phyloP scores from a whole-genome alignment of 2,329 filamentous ascomycete genomes.

The Botrytis tulipae region DNA sequence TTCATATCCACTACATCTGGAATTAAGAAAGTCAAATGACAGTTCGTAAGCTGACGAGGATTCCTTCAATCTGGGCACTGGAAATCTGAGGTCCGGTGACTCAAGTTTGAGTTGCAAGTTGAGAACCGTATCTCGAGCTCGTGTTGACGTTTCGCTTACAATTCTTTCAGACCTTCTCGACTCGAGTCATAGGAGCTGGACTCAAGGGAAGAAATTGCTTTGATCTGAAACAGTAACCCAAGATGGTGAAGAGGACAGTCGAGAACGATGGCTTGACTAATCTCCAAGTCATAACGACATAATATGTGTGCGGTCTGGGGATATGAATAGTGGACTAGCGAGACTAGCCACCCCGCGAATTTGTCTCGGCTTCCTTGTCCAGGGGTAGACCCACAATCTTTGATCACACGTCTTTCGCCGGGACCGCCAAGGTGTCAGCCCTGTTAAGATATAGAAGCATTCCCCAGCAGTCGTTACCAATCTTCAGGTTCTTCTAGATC shows the following conservation, averaged over 20 bases:
- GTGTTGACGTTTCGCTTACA: neutral
- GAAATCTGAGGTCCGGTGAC: neutral
- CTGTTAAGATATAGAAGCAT: neutral
- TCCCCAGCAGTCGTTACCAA: neutral
- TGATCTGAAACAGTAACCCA: neutral
- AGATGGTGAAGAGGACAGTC: neutral
- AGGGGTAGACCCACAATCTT: neutral
- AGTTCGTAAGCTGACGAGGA: neutral
- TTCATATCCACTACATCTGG: neutral
- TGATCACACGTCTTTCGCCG: conserved; percentile 6
- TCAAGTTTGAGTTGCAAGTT: neutral
- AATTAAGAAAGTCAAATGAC: neutral
- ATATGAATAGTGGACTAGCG: neutral
- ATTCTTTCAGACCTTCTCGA: neutral
- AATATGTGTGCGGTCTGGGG: neutral
- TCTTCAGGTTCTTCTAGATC: conserved; percentile 2
- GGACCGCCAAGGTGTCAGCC: conserved; percentile 13
- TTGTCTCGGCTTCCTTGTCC: neutral
- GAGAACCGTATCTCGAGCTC: neutral
- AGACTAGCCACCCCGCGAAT: conserved; percentile 8
- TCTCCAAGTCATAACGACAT: neutral
- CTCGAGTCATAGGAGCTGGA: neutral
- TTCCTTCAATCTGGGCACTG: neutral
- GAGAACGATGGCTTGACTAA: neutral
- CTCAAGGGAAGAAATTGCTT: neutral